phyloP scores from a whole-genome alignment of 2,329 filamentous ascomycete genomes.

The Dendrostoma leiphaemia region DNA sequence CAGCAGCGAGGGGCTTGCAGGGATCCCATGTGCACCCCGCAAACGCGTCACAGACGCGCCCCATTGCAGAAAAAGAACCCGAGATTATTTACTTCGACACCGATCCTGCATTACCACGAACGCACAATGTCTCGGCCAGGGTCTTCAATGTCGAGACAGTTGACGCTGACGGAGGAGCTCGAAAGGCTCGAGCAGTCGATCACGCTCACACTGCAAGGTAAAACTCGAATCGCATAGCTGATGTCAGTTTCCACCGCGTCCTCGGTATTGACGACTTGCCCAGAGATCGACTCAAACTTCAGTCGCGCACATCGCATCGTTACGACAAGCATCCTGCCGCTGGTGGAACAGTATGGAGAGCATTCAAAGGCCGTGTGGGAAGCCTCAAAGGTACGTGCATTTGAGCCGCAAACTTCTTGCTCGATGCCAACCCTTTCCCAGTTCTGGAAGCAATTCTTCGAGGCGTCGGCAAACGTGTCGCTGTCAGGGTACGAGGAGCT shows the following conservation, averaged over 20 bases:
- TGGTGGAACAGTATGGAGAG: constrained; percentile 93
- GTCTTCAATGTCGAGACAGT: constrained; percentile 46
- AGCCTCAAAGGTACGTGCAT: constrained; percentile 72
- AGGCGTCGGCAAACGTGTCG: constrained; percentile 95
- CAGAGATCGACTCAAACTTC: constrained; percentile 98
- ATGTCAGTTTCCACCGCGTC: not conserved
- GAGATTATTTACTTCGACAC: constrained; percentile 6
- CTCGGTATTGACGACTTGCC: not conserved
- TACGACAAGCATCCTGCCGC: constrained; percentile 85
- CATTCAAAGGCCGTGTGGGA: constrained; percentile 96
- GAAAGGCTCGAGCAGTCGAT: constrained; percentile 97
- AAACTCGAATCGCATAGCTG: constrained; percentile 4
- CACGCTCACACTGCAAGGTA: constrained; percentile 90
- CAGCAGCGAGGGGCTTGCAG: too few relatives aligned
- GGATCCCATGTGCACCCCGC: not conserved
- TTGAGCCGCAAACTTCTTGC: too few relatives aligned
- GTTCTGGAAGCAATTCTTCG: constrained; percentile 99
- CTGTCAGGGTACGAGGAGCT: constrained; percentile 91
- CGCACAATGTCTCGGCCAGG: constrained; percentile 49
- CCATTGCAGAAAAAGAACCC: not conserved
- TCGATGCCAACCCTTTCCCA: constrained; percentile 33
- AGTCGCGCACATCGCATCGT: constrained; percentile 95
- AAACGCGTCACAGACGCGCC: not conserved
- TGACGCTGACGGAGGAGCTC: constrained; percentile 90
- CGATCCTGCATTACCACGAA: constrained; percentile 6